A percentile compares a stretch with the other conserved stretches of the same genome.
Conservation (phyloP, 2,329 filamentous ascomycete species). For the Xylariales sp. region DNA sequence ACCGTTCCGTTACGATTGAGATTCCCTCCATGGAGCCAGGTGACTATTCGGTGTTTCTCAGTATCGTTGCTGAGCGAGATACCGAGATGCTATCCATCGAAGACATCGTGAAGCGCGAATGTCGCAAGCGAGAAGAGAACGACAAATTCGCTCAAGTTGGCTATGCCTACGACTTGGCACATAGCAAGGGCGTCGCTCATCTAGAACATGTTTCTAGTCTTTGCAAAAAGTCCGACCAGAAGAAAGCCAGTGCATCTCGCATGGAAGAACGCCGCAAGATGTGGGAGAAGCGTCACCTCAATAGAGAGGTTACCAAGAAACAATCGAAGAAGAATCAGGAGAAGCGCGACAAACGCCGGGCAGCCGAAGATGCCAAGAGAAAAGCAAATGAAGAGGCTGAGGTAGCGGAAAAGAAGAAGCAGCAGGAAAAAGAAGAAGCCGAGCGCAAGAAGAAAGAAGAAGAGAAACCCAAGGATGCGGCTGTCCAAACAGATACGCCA, state of each 20-base stretch:
- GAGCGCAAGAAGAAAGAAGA: slow-evolving; percentile 44
- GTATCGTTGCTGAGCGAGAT: slow-evolving; percentile 63
- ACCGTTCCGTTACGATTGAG: slow-evolving; percentile 69
- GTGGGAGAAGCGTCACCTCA: slow-evolving; percentile 61
- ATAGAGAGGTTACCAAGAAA: slow-evolving; percentile 53
- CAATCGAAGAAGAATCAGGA: slow-evolving; percentile 56
- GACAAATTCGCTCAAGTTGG: slow-evolving; percentile 70
- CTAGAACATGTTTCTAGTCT: slow-evolving; percentile 63
- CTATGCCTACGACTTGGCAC: slow-evolving; percentile 69
- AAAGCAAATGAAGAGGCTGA: slow-evolving; percentile 52
- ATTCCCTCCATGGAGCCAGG: slow-evolving; percentile 66
- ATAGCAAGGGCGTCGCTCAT: slow-evolving; percentile 66
- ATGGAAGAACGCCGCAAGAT: slow-evolving; percentile 59
- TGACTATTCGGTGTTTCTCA: slow-evolving; percentile 68
- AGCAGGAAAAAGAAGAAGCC: slow-evolving; percentile 42
- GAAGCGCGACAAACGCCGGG: slow-evolving; percentile 51
- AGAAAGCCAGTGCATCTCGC: slow-evolving; percentile 61
- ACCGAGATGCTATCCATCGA: slow-evolving; percentile 60
- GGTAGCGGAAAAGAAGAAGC: slow-evolving; percentile 41
- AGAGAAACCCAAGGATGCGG: slow-evolving; percentile 47
- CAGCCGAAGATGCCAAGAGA: slow-evolving; percentile 53
- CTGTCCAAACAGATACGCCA: slow-evolving; percentile 48
- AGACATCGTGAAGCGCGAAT: slow-evolving; percentile 66
- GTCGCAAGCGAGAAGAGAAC: slow-evolving; percentile 60
- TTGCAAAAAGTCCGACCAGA: slow-evolving; percentile 60